Evolutionary conservation across 164 flowering plant genomes (phyloP).

Genomic region (Warburgia ugandensis): DNA sequence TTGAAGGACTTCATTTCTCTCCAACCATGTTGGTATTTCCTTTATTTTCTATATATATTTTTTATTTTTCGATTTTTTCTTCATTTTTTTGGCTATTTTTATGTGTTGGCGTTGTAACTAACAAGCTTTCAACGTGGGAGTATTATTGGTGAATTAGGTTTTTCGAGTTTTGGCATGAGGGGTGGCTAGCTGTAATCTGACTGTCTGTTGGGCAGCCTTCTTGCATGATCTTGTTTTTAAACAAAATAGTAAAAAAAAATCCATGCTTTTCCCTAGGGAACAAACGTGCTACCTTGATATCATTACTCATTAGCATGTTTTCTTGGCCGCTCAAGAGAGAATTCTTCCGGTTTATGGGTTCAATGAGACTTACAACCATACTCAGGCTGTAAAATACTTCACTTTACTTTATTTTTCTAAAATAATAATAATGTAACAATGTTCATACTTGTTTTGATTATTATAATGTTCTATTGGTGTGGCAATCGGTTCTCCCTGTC

Average conservation of each 20-base stretch:
- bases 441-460: not conserved
- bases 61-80: too few species aligned
- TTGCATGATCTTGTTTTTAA: constrained; percentile 61
- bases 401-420: not conserved
- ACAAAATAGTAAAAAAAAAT: constrained; percentile 1
- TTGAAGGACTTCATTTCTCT: too few species aligned
- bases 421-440: not conserved
- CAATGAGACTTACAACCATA: too few species aligned
- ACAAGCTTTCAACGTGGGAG: constrained; percentile 32
- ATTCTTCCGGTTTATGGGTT: not conserved
- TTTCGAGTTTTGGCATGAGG: constrained; percentile 38
- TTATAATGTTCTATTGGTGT: not conserved
- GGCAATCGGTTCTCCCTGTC: not conserved
- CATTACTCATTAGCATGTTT: constrained; percentile 50
- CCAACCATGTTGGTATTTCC: too few species aligned
- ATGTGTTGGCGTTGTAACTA: constrained; percentile 8
- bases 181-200: constrained; percentile 66
- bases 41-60: too few species aligned
- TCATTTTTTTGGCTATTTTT: too few species aligned
- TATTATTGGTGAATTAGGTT: constrained; percentile 33
- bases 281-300: constrained; percentile 66
- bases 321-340: constrained; percentile 11
- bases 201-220: constrained; percentile 76
- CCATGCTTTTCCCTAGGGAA: constrained; percentile 37
- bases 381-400: too few species aligned